Percentiles rank a stretch among this genome's conserved stretches.
phyloP scores from a whole-genome alignment of 2,329 filamentous ascomycete species.

The Neonectria magnoliae region DNA sequence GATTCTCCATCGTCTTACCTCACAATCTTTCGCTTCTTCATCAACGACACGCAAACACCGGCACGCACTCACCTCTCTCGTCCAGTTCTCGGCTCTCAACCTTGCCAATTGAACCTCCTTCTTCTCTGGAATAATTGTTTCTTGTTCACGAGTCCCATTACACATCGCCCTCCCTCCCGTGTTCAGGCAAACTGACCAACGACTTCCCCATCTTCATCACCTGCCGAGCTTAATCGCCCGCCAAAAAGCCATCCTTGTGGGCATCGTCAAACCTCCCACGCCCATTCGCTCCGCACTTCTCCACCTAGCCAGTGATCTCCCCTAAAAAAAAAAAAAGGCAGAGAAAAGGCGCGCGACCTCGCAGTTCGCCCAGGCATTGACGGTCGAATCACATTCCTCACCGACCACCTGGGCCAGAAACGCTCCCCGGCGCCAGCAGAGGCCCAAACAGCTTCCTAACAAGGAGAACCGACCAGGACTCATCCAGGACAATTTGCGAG shows the following conservation, averaged over 20 bases:
- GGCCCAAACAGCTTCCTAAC: conserved; percentile 40
- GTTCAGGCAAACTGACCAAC: conserved; percentile 11
- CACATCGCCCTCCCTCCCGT: conserved; percentile 4
- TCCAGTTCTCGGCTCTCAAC: background rate
- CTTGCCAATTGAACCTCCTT: background rate
- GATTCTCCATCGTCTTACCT: background rate
- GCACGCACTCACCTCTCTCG: conserved; percentile 1
- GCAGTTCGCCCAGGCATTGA: conserved; percentile 26
- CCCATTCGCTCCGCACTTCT: conserved; percentile 43
- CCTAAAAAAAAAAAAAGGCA: conserved; percentile 34
- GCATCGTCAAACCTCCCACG: conserved; percentile 27
- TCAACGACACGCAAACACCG: background rate
- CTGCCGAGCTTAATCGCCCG: conserved; percentile 32
- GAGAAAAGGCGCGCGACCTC: conserved; percentile 20
- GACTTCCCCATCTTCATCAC: conserved; percentile 9
- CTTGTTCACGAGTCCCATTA: background rate
- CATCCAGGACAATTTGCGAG: conserved; percentile 28
- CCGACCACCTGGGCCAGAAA: conserved; percentile 43
- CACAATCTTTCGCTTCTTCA: background rate
- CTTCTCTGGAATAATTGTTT: background rate
- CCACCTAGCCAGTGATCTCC: conserved; percentile 6
- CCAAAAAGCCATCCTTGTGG: conserved; percentile 31
- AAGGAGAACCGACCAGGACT: conserved; percentile 31
- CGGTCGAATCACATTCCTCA: conserved; percentile 44
- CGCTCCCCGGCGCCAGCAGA: conserved; percentile 41